phyloP scores from a whole-genome alignment of 2,329 filamentous ascomycete genomes.

The Neoarthrinium moseri region DNA sequence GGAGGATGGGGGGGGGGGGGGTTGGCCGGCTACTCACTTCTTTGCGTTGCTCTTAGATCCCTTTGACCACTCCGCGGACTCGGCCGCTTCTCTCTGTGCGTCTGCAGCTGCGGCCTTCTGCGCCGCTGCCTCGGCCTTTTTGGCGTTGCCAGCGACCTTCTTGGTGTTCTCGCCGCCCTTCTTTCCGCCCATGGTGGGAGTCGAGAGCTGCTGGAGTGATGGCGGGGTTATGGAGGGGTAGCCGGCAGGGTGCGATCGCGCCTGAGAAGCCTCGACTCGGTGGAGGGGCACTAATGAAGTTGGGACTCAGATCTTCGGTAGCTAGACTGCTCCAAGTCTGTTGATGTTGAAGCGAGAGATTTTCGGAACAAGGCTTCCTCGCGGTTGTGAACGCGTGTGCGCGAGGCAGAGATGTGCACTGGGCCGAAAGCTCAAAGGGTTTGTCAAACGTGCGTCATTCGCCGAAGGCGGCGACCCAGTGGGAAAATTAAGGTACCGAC shows the following conservation, averaged over 20 bases:
- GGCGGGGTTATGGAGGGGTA: slow-evolving; percentile 6
- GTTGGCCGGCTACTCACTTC: slow-evolving; percentile 61
- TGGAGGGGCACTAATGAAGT: neutral
- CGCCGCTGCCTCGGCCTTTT: slow-evolving; percentile 87
- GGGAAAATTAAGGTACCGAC: neutral
- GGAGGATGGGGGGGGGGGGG: neutral
- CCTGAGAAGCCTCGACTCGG: too few species aligned
- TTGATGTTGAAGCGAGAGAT: too few species aligned
- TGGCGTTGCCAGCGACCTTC: slow-evolving; percentile 84
- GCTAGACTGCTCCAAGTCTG: too few species aligned
- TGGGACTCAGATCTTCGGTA: too few species aligned
- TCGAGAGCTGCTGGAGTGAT: neutral
- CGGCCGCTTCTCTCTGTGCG: slow-evolving; percentile 62
- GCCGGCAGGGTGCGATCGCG: too few species aligned
- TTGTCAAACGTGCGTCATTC: slow-evolving; percentile 8
- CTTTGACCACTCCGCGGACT: slow-evolving; percentile 78
- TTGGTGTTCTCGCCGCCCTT: slow-evolving; percentile 80
- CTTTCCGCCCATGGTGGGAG: slow-evolving; percentile 61
- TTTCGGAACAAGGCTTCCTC: neutral
- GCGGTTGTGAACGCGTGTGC: neutral
- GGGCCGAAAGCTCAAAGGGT: too few species aligned
- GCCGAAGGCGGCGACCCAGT: slow-evolving; percentile 6
- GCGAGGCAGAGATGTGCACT: too few species aligned
- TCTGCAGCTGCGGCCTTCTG: slow-evolving; percentile 73
- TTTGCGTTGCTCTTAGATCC: slow-evolving; percentile 83